Conservation (phyloP, 345 rosid species). For the Xanthoceras sorbifolium region DNA sequence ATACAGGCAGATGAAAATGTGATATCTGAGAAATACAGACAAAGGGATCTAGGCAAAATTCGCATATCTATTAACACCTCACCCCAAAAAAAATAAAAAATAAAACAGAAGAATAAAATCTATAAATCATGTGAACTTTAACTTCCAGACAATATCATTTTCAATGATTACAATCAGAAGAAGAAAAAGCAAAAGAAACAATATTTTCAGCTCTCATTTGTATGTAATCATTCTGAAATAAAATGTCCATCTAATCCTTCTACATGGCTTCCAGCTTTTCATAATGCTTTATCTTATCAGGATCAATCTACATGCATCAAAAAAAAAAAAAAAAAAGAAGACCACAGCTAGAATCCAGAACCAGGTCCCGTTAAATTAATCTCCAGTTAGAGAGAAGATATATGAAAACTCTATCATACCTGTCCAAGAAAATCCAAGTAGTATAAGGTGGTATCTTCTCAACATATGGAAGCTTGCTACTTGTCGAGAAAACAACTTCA, state of each 20-base stretch:
- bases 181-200: background rate
- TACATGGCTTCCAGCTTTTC: background rate
- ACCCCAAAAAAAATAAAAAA: background rate
- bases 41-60: background rate
- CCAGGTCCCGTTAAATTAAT: slow-evolving; percentile 11
- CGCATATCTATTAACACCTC: background rate
- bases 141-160: background rate
- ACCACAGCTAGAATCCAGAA: slow-evolving; percentile 8
- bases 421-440: slow-evolving; percentile 95
- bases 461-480: slow-evolving; percentile 52
- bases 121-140: background rate
- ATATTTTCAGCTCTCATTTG: background rate
- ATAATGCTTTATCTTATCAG: background rate
- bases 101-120: background rate
- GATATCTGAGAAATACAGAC: slow-evolving; percentile 5
- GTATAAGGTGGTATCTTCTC: slow-evolving; percentile 94
- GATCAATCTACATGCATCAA: background rate
- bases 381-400: background rate
- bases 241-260: slow-evolving; percentile 4
- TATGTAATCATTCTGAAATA: background rate
- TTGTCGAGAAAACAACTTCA: slow-evolving; percentile 51
- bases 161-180: background rate
- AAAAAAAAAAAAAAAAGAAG: background rate
- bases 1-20: background rate
- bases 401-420: slow-evolving; percentile 41